Percentiles rank a stretch among this genome's conserved stretches.
These are phyloP conservation scores for Tympanopsis confertula DNA, from an alignment of 2,329 filamentous ascomycete genomes.

Conservation along the genomic window DNA sequence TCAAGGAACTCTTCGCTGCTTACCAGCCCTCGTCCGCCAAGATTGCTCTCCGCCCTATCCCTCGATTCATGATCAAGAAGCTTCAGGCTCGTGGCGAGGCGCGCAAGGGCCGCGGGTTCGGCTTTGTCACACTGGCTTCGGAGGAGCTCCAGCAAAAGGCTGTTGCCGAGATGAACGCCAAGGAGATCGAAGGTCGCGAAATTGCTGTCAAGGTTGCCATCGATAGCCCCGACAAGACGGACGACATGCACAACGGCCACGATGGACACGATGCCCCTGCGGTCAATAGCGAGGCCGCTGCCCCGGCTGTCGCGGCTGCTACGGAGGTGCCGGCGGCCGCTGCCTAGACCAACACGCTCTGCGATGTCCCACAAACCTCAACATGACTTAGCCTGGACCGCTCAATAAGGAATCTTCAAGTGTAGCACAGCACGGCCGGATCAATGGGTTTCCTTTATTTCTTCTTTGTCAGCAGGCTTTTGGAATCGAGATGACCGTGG, in stretches of 20 bases:
- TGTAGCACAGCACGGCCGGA: too few species aligned
- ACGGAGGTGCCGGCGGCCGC: constrained; percentile 19
- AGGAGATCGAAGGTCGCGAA: constrained; percentile 96
- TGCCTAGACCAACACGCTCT: too few species aligned
- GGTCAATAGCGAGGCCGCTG: constrained; percentile 29
- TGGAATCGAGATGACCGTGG: too few species aligned
- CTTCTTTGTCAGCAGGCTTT: too few species aligned
- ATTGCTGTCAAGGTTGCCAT: constrained; percentile 99
- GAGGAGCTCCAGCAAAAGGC: constrained; percentile 97
- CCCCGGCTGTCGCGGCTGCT: constrained; percentile 17
- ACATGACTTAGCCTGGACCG: too few species aligned
- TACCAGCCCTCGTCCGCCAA: constrained; percentile 93
- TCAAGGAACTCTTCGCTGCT: constrained; percentile 89
- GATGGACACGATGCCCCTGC: constrained; percentile 7
- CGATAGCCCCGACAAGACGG: constrained; percentile 93
- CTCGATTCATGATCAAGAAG: constrained; percentile 99
- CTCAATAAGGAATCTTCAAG: too few species aligned
- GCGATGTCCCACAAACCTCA: too few species aligned
- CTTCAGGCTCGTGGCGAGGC: constrained; percentile 94
- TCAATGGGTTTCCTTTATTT: too few species aligned
- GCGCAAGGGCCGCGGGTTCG: constrained; percentile 97
- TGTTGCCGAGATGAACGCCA: constrained; percentile 96
- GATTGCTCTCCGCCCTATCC: constrained; percentile 95
- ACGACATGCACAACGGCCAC: constrained; percentile 63
- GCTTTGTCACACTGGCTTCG: constrained; percentile 89